These are phyloP conservation scores for Alliaria petiolata DNA, from an alignment of 345 rosid genomes.

Conservation along the genomic window DNA sequence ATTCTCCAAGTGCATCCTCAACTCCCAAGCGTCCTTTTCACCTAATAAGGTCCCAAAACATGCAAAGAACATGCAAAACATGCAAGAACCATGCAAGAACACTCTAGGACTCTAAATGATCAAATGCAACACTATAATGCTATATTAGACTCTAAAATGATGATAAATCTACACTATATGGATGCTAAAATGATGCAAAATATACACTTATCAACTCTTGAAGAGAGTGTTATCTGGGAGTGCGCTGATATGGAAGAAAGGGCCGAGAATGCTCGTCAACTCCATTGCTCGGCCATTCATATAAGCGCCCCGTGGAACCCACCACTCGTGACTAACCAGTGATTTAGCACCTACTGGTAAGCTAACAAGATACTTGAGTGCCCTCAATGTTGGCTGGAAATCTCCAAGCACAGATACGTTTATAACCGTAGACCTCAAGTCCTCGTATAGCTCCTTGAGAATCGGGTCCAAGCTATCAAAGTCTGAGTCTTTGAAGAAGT, in stretches of 20 bases:
- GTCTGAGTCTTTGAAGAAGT: slow-evolving; percentile 75
- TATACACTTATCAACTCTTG: too few relatives aligned
- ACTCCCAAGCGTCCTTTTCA: too few relatives aligned
- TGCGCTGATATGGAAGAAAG: slow-evolving; percentile 94
- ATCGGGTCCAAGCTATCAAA: slow-evolving; percentile 77
- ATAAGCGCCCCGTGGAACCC: slow-evolving; percentile 86
- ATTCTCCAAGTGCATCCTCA: too few relatives aligned
- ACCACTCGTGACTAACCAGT: slow-evolving; percentile 84
- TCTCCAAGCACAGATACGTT: slow-evolving; percentile 81
- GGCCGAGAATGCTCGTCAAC: slow-evolving; percentile 95
- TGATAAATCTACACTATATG: too few relatives aligned
- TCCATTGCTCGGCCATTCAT: slow-evolving; percentile 91
- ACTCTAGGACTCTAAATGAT: too few relatives aligned
- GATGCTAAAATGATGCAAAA: too few relatives aligned
- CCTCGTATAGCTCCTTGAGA: slow-evolving; percentile 77
- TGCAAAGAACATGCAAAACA: too few relatives aligned
- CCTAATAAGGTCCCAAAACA: too few relatives aligned
- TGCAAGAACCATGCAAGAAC: too few relatives aligned
- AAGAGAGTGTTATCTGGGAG: slow-evolving; percentile 76
- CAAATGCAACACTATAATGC: too few relatives aligned
- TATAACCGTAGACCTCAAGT: slow-evolving; percentile 77
- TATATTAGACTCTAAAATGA: too few relatives aligned
- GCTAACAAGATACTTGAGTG: slow-evolving; percentile 63
- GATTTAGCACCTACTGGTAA: slow-evolving; percentile 76
- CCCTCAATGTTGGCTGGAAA: slow-evolving; percentile 85